Percentiles rank a stretch among this genome's conserved stretches.
Evolutionary conservation across 164 flowering plant species (phyloP).

Genomic region (Nelumbo lutea): DNA sequence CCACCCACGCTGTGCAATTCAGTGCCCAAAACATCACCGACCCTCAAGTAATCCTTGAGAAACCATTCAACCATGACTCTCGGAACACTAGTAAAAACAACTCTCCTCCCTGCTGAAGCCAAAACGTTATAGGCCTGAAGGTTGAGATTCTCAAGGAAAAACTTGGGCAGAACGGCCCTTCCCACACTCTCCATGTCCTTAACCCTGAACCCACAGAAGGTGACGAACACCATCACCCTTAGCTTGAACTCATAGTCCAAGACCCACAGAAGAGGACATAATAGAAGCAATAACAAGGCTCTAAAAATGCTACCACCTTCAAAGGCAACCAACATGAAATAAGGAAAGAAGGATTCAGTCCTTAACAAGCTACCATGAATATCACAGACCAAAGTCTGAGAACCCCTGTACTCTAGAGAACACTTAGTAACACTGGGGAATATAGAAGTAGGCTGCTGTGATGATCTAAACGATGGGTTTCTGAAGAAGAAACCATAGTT

Average conservation of each 20-base stretch:
- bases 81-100: constrained; percentile 61
- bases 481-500: constrained; percentile 27
- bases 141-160: constrained; percentile 64
- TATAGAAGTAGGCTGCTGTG: constrained; percentile 12
- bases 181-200: constrained; percentile 51
- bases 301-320: constrained; percentile 78
- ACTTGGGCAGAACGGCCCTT: constrained; percentile 82
- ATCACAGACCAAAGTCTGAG: constrained; percentile 54
- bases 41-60: constrained; percentile 59
- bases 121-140: constrained; percentile 45
- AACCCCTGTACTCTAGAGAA: constrained; percentile 19
- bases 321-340: constrained; percentile 84
- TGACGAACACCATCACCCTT: constrained; percentile 57
- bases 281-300: constrained; percentile 52
- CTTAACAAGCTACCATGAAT: constrained; percentile 44
- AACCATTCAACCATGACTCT: constrained; percentile 83
- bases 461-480: constrained; percentile 24
- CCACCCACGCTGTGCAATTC: constrained; percentile 44
- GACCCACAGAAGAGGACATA: constrained; percentile 41
- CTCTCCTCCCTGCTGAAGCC: constrained; percentile 32
- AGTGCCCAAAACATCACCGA: constrained; percentile 60
- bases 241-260: constrained; percentile 36
- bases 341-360: constrained; percentile 66
- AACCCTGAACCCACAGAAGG: constrained; percentile 64
- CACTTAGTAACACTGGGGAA: constrained; percentile 44